Evolutionary conservation across 305 asterid genomes (phyloP).

Genomic region (Andrographis paniculata): DNA sequence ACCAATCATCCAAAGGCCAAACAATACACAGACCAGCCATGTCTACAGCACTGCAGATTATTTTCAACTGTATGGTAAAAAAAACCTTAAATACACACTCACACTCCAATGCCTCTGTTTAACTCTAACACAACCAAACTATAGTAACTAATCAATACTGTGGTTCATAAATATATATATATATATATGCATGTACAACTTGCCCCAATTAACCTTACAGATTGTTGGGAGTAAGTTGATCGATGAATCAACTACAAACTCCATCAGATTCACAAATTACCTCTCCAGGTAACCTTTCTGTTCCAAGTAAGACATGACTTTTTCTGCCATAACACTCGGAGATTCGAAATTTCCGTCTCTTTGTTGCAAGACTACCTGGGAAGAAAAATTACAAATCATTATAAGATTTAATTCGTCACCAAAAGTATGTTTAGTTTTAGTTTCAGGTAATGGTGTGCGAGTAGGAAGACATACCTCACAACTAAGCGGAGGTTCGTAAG

Average conservation of each 20-base stretch:
- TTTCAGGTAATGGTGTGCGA: background rate
- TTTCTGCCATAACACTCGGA: conserved; percentile 44
- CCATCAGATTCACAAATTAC: conserved; percentile 13
- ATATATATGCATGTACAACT: background rate
- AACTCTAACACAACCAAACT: too few species aligned
- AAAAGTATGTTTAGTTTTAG: too few species aligned
- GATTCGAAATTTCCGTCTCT: conserved; percentile 32
- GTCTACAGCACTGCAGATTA: too few species aligned
- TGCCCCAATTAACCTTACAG: background rate
- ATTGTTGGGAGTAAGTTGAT: conserved; percentile 25
- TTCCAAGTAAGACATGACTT: conserved; percentile 43
- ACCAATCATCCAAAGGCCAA: too few species aligned
- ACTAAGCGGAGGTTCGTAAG: conserved; percentile 55
- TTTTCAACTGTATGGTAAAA: too few species aligned
- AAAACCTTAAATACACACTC: too few species aligned
- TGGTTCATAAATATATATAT: too few species aligned
- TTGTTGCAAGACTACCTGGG: conserved; percentile 50
- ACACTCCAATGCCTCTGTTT: too few species aligned
- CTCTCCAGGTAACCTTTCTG: conserved; percentile 40
- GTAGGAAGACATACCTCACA: conserved; percentile 42
- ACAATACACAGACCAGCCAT: too few species aligned
- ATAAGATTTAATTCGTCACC: too few species aligned
- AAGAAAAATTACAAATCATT: background rate
- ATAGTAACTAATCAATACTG: too few species aligned
- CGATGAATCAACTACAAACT: conserved; percentile 34